Evolutionary conservation across 2,329 filamentous ascomycete genomes (phyloP).

Genomic region (Neocucurbitaria cava): DNA sequence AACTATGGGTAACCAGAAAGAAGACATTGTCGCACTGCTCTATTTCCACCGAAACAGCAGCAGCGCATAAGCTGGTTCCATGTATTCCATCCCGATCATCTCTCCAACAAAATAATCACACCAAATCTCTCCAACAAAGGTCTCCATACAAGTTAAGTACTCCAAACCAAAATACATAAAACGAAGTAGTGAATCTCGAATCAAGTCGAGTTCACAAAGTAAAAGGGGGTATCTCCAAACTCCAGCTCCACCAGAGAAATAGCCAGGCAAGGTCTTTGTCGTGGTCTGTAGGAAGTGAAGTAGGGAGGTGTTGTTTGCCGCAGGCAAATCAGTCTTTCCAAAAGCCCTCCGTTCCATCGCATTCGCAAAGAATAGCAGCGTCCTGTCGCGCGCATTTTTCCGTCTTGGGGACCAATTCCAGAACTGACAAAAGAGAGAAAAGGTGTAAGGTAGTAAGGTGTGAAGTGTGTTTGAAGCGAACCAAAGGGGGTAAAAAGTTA

Average conservation of each 20-base stretch:
- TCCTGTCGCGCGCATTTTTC: conserved; percentile 20
- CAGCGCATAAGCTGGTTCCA: no score
- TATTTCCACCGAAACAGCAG: no score
- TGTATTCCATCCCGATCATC: no score
- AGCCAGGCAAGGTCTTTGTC: conserved; percentile 11
- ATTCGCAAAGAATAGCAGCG: conserved; percentile 18
- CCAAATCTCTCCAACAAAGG: no score
- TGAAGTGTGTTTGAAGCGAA: no score
- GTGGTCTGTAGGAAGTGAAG: conserved; percentile 15
- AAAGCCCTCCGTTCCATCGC: conserved; percentile 5
- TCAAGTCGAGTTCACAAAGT: no score
- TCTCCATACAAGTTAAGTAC: not conserved
- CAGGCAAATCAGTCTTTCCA: conserved; percentile 17
- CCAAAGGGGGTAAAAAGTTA: conserved; percentile 10
- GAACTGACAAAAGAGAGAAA: not conserved
- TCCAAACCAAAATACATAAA: conserved; percentile 9
- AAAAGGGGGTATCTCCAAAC: conserved; percentile 51
- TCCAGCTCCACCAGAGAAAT: conserved; percentile 50
- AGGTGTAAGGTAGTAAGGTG: no score
- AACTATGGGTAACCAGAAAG: no score
- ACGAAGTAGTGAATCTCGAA: conserved; percentile 13
- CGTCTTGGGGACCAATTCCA: conserved; percentile 10
- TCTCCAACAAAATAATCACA: not conserved
- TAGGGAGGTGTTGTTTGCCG: conserved; percentile 10
- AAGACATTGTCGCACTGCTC: no score